These are phyloP conservation scores for Starmera caribaea DNA, from an alignment of 805 yeast species.

Conservation along the genomic window DNA sequence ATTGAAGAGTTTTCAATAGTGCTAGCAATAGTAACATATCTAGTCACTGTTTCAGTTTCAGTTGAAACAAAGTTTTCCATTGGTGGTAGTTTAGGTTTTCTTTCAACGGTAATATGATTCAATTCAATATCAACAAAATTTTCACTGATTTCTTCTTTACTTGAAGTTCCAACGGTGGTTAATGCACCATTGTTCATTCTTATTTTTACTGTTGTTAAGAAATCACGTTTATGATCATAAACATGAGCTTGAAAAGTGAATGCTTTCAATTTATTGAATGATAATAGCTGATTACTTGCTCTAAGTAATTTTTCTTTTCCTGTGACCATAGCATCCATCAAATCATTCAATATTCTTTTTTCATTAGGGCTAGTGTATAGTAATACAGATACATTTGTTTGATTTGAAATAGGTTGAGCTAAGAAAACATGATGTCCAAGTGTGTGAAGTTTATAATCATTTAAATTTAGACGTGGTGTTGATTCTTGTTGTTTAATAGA, in stretches of 20 bases:
- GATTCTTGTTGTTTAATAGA: background rate
- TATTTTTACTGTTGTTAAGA: background rate
- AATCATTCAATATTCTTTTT: background rate
- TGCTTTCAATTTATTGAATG: background rate
- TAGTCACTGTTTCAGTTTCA: no score
- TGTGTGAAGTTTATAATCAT: background rate
- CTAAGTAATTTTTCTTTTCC: background rate
- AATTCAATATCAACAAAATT: no score
- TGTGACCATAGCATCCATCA: background rate
- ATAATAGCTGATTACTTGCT: background rate
- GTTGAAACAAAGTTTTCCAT: no score
- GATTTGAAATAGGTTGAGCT: background rate
- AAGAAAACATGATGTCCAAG: background rate
- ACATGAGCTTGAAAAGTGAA: background rate
- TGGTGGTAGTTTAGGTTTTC: no score
- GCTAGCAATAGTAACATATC: no score
- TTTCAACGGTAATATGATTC: no score
- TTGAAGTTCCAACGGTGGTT: background rate
- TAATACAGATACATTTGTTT: background rate
- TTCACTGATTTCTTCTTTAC: background rate
- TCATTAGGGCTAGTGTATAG: background rate
- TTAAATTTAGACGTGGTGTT: background rate
- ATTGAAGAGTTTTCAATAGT: no score
- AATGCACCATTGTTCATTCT: background rate
- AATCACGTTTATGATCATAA: background rate